phyloP scores from a whole-genome alignment of 352 stramenopile species.

The Peronospora farinosa region DNA sequence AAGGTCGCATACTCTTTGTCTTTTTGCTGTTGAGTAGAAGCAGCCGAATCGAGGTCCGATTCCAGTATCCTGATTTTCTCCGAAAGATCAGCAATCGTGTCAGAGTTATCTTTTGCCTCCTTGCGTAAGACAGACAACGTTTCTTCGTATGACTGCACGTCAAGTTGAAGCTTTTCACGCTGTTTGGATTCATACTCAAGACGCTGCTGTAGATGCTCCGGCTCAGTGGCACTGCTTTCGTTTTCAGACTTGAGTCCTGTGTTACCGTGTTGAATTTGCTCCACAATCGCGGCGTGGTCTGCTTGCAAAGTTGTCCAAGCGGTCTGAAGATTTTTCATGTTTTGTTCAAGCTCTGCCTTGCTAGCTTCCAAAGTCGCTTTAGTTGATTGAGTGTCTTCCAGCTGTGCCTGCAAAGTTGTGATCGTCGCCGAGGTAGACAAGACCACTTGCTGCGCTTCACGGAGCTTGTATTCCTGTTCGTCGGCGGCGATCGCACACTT shows the following conservation, averaged over 20 bases:
- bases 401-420: conserved; percentile 6
- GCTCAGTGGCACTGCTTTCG: conserved; percentile 4
- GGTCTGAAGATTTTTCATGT: conserved; percentile 11
- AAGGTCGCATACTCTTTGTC: conserved; percentile 36
- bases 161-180: conserved; percentile 44
- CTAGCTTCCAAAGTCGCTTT: conserved; percentile 17
- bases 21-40: conserved; percentile 21
- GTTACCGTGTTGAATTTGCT: conserved; percentile 11
- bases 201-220: conserved; percentile 30
- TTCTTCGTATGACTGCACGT: conserved; percentile 66
- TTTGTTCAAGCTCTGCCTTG: conserved; percentile 23
- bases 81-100: conserved; percentile 30
- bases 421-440: conserved; percentile 15
- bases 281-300: conserved; percentile 9
- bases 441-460: conserved; percentile 11
- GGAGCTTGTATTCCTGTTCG: conserved; percentile 14
- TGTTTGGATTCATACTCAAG: conserved; percentile 36
- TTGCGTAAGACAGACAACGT: conserved; percentile 42
- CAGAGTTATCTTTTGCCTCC: conserved; percentile 46
- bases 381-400: conserved; percentile 13
- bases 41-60: conserved; percentile 16
- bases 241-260: not conserved
- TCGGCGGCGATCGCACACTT: conserved; percentile 16
- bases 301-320: conserved; percentile 19
- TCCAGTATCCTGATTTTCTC: conserved; percentile 40